phyloP scores from a whole-genome alignment of 148 eudicot species.

The Rhododendron molle region DNA sequence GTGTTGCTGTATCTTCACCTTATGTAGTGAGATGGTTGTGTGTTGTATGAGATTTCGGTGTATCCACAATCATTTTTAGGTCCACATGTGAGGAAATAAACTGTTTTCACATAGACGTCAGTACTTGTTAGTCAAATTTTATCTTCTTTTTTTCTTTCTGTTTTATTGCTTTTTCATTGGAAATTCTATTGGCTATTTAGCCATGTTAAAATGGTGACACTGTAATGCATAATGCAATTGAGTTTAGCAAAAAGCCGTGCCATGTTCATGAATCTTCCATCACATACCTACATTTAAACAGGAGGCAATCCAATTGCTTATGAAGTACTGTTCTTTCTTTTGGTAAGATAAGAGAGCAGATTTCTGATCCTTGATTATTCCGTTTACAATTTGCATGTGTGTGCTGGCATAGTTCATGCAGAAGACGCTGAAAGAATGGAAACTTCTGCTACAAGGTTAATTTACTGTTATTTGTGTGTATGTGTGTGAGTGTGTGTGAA shows the following conservation, averaged over 20 bases:
- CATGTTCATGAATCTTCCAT: no score
- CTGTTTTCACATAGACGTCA: not conserved
- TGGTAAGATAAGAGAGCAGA: not conserved
- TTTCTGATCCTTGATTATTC: not conserved
- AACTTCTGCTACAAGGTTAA: no score
- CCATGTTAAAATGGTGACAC: no score
- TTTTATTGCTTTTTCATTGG: no score
- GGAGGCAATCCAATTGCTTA: not conserved
- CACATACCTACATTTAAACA: not conserved
- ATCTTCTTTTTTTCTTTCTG: no score
- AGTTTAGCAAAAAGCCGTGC: no score
- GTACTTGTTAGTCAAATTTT: not conserved
- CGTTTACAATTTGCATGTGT: not conserved
- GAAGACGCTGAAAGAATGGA: no score
- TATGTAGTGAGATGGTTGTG: not conserved
- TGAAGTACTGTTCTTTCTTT: not conserved
- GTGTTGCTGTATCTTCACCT: conserved; percentile 25
- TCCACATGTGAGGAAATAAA: not conserved
- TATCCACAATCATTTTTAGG: not conserved
- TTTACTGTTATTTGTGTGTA: no score
- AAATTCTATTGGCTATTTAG: no score
- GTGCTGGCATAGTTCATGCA: no score
- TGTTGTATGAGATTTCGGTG: not conserved
- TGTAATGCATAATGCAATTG: no score
- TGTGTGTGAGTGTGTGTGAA: no score